Percentiles rank a stretch among this genome's conserved stretches.
phyloP scores from a whole-genome alignment of 2,329 filamentous ascomycete species.

The Zymoseptoria tritici region DNA sequence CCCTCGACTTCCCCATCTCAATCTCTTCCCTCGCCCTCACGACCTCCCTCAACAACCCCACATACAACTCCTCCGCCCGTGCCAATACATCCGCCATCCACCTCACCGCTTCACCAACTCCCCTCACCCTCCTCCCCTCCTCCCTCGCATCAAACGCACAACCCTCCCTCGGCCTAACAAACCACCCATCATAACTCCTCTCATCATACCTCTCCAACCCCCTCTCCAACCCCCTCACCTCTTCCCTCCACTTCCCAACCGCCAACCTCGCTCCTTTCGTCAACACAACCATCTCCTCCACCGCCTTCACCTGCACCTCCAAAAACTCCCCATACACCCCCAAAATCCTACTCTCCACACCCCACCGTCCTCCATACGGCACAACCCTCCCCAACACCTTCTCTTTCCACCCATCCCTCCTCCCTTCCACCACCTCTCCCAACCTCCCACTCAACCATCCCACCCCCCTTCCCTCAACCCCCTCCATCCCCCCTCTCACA shows the following conservation, averaged over 20 bases:
- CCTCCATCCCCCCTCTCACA: background rate
- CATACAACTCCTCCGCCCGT: slow-evolving; percentile 2
- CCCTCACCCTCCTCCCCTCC: background rate
- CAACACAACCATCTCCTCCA: slow-evolving; percentile 1
- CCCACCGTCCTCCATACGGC: slow-evolving; percentile 1
- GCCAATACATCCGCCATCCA: slow-evolving; percentile 4
- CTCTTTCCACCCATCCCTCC: background rate
- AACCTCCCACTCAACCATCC: background rate
- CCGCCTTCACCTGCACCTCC: background rate
- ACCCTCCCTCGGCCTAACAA: background rate
- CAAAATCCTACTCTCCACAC: slow-evolving; percentile 1
- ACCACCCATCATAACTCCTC: background rate
- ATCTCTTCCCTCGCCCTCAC: background rate
- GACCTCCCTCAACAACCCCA: slow-evolving; percentile 1
- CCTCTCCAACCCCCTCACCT: slow-evolving; percentile 3
- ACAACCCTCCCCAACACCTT: background rate
- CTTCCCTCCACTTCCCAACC: background rate
- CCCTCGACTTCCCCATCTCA: slow-evolving; percentile 2
- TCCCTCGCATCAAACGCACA: background rate
- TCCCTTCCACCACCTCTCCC: background rate
- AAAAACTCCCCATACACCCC: slow-evolving; percentile 6
- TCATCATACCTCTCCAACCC: background rate
- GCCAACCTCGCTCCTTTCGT: background rate
- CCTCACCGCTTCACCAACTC: background rate
- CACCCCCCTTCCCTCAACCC: background rate